Base-by-base conservation (phyloP, 2,329 filamentous ascomycete species). In the Chaetomium sp. region DNA sequence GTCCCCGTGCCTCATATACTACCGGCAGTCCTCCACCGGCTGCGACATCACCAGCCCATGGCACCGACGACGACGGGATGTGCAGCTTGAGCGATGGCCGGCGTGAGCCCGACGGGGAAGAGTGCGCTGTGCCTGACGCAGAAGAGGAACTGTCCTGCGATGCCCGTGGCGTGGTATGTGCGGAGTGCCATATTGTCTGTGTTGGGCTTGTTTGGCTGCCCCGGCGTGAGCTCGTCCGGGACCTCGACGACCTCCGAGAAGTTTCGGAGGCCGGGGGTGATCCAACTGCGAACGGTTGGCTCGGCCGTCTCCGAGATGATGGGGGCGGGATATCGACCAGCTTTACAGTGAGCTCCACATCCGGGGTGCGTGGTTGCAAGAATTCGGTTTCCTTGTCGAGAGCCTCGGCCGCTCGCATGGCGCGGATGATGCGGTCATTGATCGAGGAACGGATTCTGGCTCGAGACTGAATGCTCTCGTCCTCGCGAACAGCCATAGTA, bases 391-490 rank as follows among this genome's bases (percentile, higher is more conserved):
- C 71, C 53, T 73, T 73, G 62, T 85, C 78, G 40, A 85, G 71
- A 2, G 76, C 77, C 54, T 84, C 81, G 6, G 81, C 81, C 12
- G 79, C 80, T 62, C 77, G 73, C 79, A 84, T 84, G 38, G 80
- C 80, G 61, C 70, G 73, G 27, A 73, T 75, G 55, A 75, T 77
- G 45, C 79, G 79, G 61, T 83, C 79, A 42, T 74, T 68, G n/a
- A 60, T 57, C 19, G 19, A 27, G 19, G 19, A 27, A 27, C 19
- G 19, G 11, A 57, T 59, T 43, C 58, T 59, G 42, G 52, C 54
- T 12, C 44, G 37, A 7, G 36, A 10, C 9, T 49, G 44, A 10
- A 19, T 44, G 44, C 5, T 10, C 27, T 12, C 7, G 35, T 42
- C 55, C 43, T 19, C 43, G 10, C 40, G 10, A 42, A n/a, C 33